Base-by-base conservation (phyloP, 306 rosid species). In the Dryas alaskensis region DNA sequence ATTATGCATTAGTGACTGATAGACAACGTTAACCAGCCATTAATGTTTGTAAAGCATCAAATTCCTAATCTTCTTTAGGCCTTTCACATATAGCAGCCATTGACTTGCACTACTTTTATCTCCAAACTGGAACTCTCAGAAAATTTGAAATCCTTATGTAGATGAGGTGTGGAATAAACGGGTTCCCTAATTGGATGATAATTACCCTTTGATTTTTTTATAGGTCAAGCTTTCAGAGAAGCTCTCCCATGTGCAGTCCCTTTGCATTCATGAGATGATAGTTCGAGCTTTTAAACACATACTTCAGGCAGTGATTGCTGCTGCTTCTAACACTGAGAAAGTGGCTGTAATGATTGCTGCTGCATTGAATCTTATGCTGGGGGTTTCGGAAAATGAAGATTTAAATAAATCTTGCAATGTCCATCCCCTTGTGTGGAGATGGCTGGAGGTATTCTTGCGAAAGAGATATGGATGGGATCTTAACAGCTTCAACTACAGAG, bases 271-370 rank as follows among this genome's bases (percentile, higher is more conserved):
- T 83, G 99, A 94, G 78, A 94, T 94, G 99, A 88, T 92, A 75
- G 96, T 90, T 76, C 90, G 99, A 78, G 99, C 99, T 66, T 92
- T 89, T 80, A 94, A 94, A 90, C 99, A 94, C 85, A 85, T 94
- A 75, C 81, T 94, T 78, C 96, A 87, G 82, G 99, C 98, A 67
- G 92, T 92, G 67, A 87, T 94, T 68, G 84, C 99, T 70, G 87
- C 95, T 43, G 88, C 86, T 86, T 84, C 22, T 72, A 80, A 78
- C 75, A 85, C 81, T 66, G 90, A 87, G 46, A 91, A 87, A 73
- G 71, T 89, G 86, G 96, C 96, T 83, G 81, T 79, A 64, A 86
- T 95, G 60, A 81, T 94, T 63, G 92, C 97, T 79, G 88, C 89
- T 77, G 92, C 96, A 61, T 79, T 94, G 79, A 94, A 92, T 78